Percentiles rank a stretch among this genome's conserved stretches.
Evolutionary conservation across 106 monocot species (phyloP).

Genomic region (Iris macrosiphon): DNA sequence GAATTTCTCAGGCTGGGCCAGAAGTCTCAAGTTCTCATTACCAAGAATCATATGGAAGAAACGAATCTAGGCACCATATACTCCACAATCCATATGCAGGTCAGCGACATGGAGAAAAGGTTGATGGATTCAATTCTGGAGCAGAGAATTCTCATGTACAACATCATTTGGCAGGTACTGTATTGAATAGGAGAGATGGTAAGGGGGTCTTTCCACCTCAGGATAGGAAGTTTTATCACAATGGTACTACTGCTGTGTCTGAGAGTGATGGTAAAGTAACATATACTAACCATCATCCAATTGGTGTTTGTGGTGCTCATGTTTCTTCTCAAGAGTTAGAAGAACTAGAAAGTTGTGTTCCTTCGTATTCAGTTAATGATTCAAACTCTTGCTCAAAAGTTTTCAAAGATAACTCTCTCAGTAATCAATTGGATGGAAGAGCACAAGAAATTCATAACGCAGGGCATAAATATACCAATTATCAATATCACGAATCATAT

Average conservation of each 20-base stretch:
- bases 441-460: background rate
- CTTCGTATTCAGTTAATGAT: conserved; percentile 15
- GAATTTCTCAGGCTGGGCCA: conserved; percentile 7
- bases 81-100: conserved; percentile 2
- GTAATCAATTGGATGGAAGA: conserved; percentile 4
- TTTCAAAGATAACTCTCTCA: conserved; percentile 6
- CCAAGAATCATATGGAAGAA: conserved; percentile 22
- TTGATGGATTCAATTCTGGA: background rate
- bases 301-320: conserved; percentile 6
- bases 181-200: conserved; percentile 5
- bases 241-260: background rate
- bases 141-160: conserved; percentile 8
- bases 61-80: conserved; percentile 4
- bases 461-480: background rate
- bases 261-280: background rate
- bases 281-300: background rate
- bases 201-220: conserved; percentile 10
- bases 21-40: conserved; percentile 15
- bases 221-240: conserved; percentile 14
- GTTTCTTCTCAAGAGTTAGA: conserved; percentile 28
- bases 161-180: conserved; percentile 20
- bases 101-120: conserved; percentile 2
- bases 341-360: conserved; percentile 29
- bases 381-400: conserved; percentile 6
- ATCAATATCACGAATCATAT: conserved; percentile 1